Evolutionary conservation across 192 early-diverging fungal species (phyloP).

Genomic region (Coemansia sp.): DNA sequence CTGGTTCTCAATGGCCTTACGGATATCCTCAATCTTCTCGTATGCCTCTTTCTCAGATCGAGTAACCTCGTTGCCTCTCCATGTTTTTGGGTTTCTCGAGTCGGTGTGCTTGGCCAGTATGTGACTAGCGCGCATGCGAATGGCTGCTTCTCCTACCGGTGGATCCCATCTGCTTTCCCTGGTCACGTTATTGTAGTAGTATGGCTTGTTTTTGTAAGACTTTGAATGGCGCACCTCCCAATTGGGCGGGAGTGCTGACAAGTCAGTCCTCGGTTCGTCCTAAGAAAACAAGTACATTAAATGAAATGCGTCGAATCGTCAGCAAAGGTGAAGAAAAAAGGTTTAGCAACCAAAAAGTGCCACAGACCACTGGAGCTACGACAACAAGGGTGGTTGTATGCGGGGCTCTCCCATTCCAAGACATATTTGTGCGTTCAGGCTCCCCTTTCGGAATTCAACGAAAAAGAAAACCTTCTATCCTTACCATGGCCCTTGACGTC

Average conservation of each 20-base stretch:
- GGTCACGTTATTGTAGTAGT: constrained; percentile 77
- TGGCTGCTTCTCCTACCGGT: constrained; percentile 38
- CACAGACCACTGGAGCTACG: too few relatives aligned
- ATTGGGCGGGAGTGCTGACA: constrained; percentile 57
- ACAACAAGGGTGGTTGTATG: too few relatives aligned
- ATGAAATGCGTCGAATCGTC: too few relatives aligned
- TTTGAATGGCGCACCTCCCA: constrained; percentile 73
- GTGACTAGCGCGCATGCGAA: constrained; percentile 78
- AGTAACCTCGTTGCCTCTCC: constrained; percentile 88
- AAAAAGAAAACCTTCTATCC: too few relatives aligned
- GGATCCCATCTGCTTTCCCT: constrained; percentile 76
- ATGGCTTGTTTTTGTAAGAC: constrained; percentile 61
- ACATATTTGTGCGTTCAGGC: too few relatives aligned
- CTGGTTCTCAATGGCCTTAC: constrained; percentile 28
- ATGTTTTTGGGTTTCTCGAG: constrained; percentile 84
- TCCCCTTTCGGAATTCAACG: too few relatives aligned
- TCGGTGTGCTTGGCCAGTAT: constrained; percentile 88
- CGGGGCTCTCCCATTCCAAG: too few relatives aligned
- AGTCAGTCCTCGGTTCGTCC: constrained; percentile 1
- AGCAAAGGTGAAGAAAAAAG: too few relatives aligned
- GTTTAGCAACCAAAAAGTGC: too few relatives aligned
- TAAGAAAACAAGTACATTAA: not conserved
- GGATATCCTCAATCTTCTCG: constrained; percentile 64
- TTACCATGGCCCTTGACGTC: too few relatives aligned
- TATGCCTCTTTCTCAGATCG: constrained; percentile 89